phyloP scores from a whole-genome alignment of 371 early-diverging fungal species.

The Mortierella sp. region DNA sequence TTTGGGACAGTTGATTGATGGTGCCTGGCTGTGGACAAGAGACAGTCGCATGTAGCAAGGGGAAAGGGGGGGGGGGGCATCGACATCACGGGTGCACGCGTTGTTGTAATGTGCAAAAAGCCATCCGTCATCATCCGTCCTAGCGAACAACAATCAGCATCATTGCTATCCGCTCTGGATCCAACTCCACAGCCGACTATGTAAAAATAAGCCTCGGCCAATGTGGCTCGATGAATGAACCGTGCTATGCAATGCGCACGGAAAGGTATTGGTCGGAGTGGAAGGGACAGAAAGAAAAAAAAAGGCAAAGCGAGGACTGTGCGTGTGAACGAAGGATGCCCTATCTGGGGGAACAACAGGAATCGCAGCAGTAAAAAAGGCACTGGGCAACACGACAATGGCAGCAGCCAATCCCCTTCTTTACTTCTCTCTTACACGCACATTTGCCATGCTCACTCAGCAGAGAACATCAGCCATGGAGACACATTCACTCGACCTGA shows the following conservation, averaged over 20 bases:
- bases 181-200: not conserved
- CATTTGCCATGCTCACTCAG: not conserved
- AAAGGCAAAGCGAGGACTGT: not conserved
- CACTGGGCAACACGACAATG: not conserved
- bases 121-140: not conserved
- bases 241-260: not conserved
- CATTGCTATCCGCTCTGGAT: not conserved
- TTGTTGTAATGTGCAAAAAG: not conserved
- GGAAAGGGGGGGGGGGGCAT: not conserved
- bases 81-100: not conserved
- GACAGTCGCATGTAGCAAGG: constrained; percentile 3
- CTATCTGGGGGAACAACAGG: not conserved
- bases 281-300: not conserved
- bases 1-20: not conserved
- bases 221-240: not conserved
- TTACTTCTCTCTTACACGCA: not conserved
- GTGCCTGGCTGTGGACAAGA: not conserved
- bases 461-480: not conserved
- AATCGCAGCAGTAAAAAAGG: not conserved
- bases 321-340: constrained; percentile 13
- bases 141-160: not conserved
- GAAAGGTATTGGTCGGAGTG: not conserved
- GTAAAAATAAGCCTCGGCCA: not conserved
- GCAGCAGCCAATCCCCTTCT: too few species aligned
- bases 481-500: constrained; percentile 14